Percentiles rank a stretch among this genome's conserved stretches.
Evolutionary conservation across 306 rosid species (phyloP).

Genomic region (Cotoneaster glaucophyllus): DNA sequence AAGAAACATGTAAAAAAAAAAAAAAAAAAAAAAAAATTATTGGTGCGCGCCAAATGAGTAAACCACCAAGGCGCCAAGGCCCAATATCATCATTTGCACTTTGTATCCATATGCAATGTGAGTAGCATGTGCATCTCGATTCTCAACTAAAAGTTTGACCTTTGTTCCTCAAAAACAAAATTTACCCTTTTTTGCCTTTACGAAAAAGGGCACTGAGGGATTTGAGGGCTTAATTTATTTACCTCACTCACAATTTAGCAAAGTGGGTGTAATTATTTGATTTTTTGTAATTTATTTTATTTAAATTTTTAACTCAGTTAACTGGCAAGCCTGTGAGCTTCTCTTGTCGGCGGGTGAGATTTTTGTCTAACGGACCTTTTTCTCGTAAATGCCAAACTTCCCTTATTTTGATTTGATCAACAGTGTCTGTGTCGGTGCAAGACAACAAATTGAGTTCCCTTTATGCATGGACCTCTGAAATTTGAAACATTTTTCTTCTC

Average conservation of each 20-base stretch:
- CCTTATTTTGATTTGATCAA: background rate
- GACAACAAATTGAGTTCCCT: background rate
- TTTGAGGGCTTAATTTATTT: too few species aligned
- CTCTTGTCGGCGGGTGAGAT: background rate
- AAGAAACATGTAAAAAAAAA: background rate
- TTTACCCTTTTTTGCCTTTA: too few species aligned
- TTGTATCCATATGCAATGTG: too few species aligned
- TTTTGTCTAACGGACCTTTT: background rate
- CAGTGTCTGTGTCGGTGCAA: background rate
- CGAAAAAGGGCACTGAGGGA: too few species aligned
- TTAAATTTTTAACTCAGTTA: background rate
- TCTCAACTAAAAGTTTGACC: too few species aligned
- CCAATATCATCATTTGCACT: background rate
- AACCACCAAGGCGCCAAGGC: background rate
- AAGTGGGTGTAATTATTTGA: background rate
- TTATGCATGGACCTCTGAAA: background rate
- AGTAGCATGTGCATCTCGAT: too few species aligned
- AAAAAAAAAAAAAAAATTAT: background rate
- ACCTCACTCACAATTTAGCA: background rate
- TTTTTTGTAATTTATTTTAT: background rate
- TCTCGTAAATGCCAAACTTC: background rate
- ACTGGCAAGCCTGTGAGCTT: background rate
- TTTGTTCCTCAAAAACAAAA: too few species aligned
- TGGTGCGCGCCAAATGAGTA: background rate
- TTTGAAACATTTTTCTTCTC: background rate